Conservation (phyloP, 257 asterid species). For the Plantago elongata region DNA sequence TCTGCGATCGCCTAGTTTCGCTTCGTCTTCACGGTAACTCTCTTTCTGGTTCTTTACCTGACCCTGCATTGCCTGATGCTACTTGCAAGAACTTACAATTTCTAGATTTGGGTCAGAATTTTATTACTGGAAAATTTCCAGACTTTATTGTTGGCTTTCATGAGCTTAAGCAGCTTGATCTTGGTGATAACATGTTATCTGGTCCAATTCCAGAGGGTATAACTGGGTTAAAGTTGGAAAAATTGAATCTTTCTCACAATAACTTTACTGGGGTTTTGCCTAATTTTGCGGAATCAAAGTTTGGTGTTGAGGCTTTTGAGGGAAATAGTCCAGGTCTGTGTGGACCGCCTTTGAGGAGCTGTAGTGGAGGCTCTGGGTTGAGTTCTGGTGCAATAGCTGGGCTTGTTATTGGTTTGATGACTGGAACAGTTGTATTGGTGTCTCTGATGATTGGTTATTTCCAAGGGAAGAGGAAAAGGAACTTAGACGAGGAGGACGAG, state of each 20-base stretch:
- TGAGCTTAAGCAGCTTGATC: conserved; percentile 72
- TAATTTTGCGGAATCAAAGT: conserved; percentile 57
- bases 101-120: conserved; percentile 85
- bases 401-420: conserved; percentile 79
- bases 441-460: conserved; percentile 80
- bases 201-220: conserved; percentile 64
- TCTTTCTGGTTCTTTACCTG: conserved; percentile 71
- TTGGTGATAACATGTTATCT: conserved; percentile 51
- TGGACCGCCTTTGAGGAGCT: conserved; percentile 63
- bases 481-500: conserved; percentile 58
- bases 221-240: conserved; percentile 50
- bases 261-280: conserved; percentile 89
- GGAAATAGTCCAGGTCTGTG: conserved; percentile 80
- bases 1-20: conserved; percentile 66
- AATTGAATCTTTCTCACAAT: conserved; percentile 83
- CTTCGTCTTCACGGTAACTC: conserved; percentile 70
- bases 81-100: conserved; percentile 51
- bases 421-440: conserved; percentile 74
- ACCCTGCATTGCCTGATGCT: conserved; percentile 74
- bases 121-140: conserved; percentile 65
- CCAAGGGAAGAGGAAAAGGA: conserved; percentile 73
- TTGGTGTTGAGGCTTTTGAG: conserved; percentile 68
- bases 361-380: conserved; percentile 57
- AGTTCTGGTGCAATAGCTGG: conserved; percentile 93
- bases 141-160: conserved; percentile 49